phyloP scores from a whole-genome alignment of 495 filamentous ascomycete genomes.

The Xeromyces bisporus region DNA sequence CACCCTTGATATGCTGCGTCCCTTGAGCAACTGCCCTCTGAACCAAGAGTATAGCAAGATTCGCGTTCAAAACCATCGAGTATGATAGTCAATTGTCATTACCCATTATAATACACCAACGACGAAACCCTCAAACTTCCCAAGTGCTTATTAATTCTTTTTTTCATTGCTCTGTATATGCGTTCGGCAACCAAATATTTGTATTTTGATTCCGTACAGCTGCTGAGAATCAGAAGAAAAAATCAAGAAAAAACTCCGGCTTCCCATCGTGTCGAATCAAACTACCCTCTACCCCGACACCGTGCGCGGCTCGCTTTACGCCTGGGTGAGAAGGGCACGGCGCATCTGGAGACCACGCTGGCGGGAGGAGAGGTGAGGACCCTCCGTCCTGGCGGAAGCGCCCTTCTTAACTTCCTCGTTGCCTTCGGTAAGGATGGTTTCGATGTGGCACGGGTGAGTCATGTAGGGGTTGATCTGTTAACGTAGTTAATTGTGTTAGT shows the following conservation, averaged over 20 bases:
- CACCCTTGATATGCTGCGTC: too few species aligned
- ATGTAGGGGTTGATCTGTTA: constrained; percentile 96
- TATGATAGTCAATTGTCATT: too few species aligned
- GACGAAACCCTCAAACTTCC: neutral
- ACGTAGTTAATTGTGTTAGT: constrained; percentile 1
- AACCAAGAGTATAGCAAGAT: too few species aligned
- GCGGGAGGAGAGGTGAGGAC: constrained; percentile 55
- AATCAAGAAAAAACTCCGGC: constrained; percentile 12
- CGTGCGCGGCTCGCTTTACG: constrained; percentile 34
- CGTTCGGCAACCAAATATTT: constrained; percentile 30
- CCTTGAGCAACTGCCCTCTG: too few species aligned
- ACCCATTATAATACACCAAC: neutral
- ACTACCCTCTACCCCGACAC: constrained; percentile 12
- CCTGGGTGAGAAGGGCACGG: constrained; percentile 67
- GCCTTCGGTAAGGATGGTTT: constrained; percentile 95
- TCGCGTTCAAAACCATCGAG: too few species aligned
- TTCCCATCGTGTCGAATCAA: constrained; percentile 9
- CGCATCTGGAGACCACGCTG: constrained; percentile 72
- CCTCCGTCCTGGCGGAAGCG: constrained; percentile 40
- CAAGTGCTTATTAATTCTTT: constrained; percentile 17
- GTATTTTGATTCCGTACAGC: constrained; percentile 22
- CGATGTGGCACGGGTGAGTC: constrained; percentile 99
- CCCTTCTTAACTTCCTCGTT: constrained; percentile 75
- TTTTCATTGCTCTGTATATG: constrained; percentile 13
- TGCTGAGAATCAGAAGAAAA: too few species aligned